phyloP scores from a whole-genome alignment of 371 early-diverging fungal genomes.

The Synchytrium microbalum region DNA sequence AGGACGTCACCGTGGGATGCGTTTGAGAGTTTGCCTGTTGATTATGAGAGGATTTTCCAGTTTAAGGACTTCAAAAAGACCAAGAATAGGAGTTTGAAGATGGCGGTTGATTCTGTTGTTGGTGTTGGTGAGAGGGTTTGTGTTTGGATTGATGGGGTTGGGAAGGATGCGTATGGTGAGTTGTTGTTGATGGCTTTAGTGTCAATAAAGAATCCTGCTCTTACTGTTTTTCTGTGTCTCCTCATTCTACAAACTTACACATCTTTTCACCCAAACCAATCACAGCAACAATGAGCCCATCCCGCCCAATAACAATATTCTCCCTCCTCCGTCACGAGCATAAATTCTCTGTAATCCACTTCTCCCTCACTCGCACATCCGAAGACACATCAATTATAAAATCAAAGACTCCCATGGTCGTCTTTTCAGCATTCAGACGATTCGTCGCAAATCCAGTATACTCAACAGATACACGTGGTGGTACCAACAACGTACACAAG shows the following conservation, averaged over 20 bases:
- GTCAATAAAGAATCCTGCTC: slow-evolving; percentile 5
- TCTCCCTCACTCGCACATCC: slow-evolving; percentile 53
- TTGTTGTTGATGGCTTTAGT: background rate
- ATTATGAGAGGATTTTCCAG: slow-evolving; percentile 91
- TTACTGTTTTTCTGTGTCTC: too few species aligned
- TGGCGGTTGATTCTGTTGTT: slow-evolving; percentile 24
- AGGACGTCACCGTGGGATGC: slow-evolving; percentile 95
- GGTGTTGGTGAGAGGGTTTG: slow-evolving; percentile 54
- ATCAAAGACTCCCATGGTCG: slow-evolving; percentile 68
- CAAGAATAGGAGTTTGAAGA: slow-evolving; percentile 48
- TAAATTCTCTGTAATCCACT: slow-evolving; percentile 81
- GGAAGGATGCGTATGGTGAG: slow-evolving; percentile 50
- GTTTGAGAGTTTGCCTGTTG: slow-evolving; percentile 91
- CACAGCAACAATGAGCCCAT: slow-evolving; percentile 41
- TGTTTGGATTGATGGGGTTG: slow-evolving; percentile 62
- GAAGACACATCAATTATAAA: slow-evolving; percentile 21
- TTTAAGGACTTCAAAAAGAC: slow-evolving; percentile 79
- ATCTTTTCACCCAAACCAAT: too few species aligned
- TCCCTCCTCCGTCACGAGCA: slow-evolving; percentile 89
- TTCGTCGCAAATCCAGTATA: slow-evolving; percentile 75
- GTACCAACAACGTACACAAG: slow-evolving; percentile 88
- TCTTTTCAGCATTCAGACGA: slow-evolving; percentile 84
- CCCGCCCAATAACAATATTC: slow-evolving; percentile 65
- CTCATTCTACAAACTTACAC: too few species aligned
- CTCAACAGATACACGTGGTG: slow-evolving; percentile 72